Base-by-base conservation (phyloP, 2,329 filamentous ascomycete species). In the Fusarium sp. region DNA sequence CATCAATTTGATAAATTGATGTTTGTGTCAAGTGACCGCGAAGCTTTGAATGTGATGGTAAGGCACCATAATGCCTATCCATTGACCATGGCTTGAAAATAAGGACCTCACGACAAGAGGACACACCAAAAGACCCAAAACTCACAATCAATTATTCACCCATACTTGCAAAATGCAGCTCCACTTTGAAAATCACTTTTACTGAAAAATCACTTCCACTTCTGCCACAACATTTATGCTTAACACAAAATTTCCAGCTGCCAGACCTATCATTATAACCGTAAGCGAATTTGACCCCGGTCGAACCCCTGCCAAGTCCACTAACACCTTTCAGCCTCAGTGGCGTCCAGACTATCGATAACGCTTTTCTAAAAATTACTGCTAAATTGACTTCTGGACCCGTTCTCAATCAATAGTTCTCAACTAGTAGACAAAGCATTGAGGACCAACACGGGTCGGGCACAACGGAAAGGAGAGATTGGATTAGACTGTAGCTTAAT, bases 1-100 rank as follows among this genome's bases (percentile, higher is more conserved):
- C 0, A 18, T 34, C 8, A 1, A 10, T 4, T 18, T 2, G 10
- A 1, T 9, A 2, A 18, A 6, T 18, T 1, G 16, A 34, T 18
- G 8, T 18, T 18, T 10, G 11, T 10, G 25, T 26, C 25, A 8
- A 26, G 25, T 26, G 25, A 26, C 9, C 7, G 25, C 25, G 9
- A 26, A 10, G 25, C 25, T 26, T 21, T 21, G 21, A 21, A 21
- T 21, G 21, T 21, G 21, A 21, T 21, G 21, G 21, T 21, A 21
- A 4, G 4, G 4, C 21, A 21, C 3, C 21, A 21, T 21, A 21
- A 21, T 21, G 21, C 4, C 21, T 21, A 4, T 21, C 4, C 4
- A 21, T 21, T 21, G 4, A 21, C 21, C 21, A 21, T 21, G 21
- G 21, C 3, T 21, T 21, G 21, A 21, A 21, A 21, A 21, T 21